A percentile compares a stretch with the other conserved stretches of the same genome.
These are phyloP conservation scores for Aphanocladium album DNA, from an alignment of 2,329 filamentous ascomycete species.

Conservation along the genomic window DNA sequence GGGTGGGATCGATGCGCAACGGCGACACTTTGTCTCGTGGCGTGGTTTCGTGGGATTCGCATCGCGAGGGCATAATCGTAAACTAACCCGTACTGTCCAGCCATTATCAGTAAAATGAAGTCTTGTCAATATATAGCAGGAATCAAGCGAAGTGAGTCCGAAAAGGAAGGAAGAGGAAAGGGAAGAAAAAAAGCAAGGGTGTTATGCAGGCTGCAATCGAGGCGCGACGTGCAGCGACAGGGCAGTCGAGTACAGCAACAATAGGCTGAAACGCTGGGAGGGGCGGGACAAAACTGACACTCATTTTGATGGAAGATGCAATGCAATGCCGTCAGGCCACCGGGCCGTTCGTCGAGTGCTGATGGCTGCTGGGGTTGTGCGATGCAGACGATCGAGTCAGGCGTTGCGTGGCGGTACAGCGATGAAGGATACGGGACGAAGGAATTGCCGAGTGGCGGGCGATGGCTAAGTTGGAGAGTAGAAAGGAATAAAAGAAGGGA, in stretches of 20 bases:
- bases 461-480: neutral
- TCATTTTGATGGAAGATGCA: slow-evolving; percentile 21
- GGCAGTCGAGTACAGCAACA: slow-evolving; percentile 1
- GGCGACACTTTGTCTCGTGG: slow-evolving; percentile 7
- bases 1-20: neutral
- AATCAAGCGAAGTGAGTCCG: neutral
- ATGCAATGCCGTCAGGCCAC: slow-evolving; percentile 1
- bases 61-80: slow-evolving; percentile 5
- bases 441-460: neutral
- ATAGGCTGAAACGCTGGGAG: slow-evolving; percentile 18
- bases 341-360: slow-evolving; percentile 5
- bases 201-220: neutral
- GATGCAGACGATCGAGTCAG: neutral
- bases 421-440: neutral
- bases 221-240: neutral
- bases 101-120: slow-evolving; percentile 23
- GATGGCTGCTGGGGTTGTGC: neutral
- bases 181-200: slow-evolving; percentile 14
- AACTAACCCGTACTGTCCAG: slow-evolving; percentile 51
- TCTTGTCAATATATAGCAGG: neutral
- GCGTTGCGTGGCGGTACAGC: neutral
- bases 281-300: slow-evolving; percentile 24
- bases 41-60: neutral
- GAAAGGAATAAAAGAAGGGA: neutral
- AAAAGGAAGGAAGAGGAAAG: slow-evolving; percentile 19